phyloP scores from a whole-genome alignment of 2,329 filamentous ascomycete species.

The Raffaelea arxii region DNA sequence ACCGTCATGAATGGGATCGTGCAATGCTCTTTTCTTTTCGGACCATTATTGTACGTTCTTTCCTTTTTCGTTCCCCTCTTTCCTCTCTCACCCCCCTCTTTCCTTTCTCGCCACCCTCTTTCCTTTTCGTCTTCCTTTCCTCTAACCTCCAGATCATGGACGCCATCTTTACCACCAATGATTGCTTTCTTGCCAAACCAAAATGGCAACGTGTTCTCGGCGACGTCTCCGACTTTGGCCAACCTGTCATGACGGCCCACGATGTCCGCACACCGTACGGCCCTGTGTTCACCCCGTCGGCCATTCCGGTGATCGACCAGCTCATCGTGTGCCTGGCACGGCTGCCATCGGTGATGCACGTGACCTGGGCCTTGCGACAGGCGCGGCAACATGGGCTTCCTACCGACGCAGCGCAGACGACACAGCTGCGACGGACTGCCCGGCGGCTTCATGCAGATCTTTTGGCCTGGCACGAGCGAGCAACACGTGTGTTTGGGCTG shows the following conservation, averaged over 20 bases:
- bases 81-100: background rate
- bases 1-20: slow-evolving; percentile 25
- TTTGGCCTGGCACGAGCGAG: slow-evolving; percentile 21
- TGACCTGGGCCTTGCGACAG: slow-evolving; percentile 22
- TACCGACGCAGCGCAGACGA: slow-evolving; percentile 18
- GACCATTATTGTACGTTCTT: slow-evolving; percentile 23
- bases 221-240: background rate
- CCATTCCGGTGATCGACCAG: slow-evolving; percentile 19
- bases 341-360: slow-evolving; percentile 22
- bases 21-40: slow-evolving; percentile 28
- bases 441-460: slow-evolving; percentile 20
- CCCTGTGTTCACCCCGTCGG: background rate
- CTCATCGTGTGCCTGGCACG: slow-evolving; percentile 25
- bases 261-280: slow-evolving; percentile 5
- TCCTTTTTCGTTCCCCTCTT: too few relatives aligned
- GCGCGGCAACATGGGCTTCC: slow-evolving; percentile 18
- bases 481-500: slow-evolving; percentile 3
- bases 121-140: background rate
- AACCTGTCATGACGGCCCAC: background rate
- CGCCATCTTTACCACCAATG: slow-evolving; percentile 25
- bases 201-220: slow-evolving; percentile 26
- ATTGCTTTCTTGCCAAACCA: slow-evolving; percentile 25
- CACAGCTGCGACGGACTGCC: slow-evolving; percentile 19
- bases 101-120: background rate
- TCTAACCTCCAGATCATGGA: slow-evolving; percentile 23